Evolutionary conservation across 2,329 filamentous ascomycete species (phyloP), one percentile per base, ranked within the genome.

Genomic region (Aureobasidium mangrovei): DNA sequence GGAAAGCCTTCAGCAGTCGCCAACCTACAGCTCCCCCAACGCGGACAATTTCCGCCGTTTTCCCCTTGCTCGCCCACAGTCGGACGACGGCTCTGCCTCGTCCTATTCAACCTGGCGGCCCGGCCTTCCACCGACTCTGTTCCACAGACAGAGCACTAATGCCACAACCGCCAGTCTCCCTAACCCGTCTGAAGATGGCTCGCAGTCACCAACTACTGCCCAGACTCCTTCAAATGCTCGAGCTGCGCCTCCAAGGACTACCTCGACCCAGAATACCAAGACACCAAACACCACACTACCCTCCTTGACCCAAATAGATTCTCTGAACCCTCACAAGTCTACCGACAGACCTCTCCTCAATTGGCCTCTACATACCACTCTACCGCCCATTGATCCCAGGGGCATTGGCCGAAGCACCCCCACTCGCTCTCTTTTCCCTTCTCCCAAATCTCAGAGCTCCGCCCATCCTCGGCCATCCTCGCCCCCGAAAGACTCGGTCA

Each of bases 301-400:
- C 10, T 18, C 48, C 28, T 32, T 52, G 24, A 52, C 18, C 26
- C 29, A 42, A 26, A 4, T 43, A 4, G 29, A 27, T 29, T 35
- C 38, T 7, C 33, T 43, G 9, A 10, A 26, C 8, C 9, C 48
- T 2, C 48, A 36, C 5, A 52, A 52, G 9, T 7, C 38, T 2
- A 6, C 28, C 12, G 39, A 42, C 18, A 52, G 33, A 2, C 41
- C 49, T 36, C 33, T 53, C 6, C 33, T 53, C n/a, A 53, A 53
- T 18, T 53, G 49, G 49, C 49, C 49, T 7, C n/a, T 53, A n/a
- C 49, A 53, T 4, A 53, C 49, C 41, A 53, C 41, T 5, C 33
- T 53, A n/a, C 49, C 49, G 5, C 49, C 40, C n/a, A 36, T 45
- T 27, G 49, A 45, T 4, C 40, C 41, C 2, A 53, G 28, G n/a